A percentile compares a stretch with the other conserved stretches of the same genome.
Evolutionary conservation across 768 basidiomycete species (phyloP).

Genomic region (Cystofilobasidium capitatum): DNA sequence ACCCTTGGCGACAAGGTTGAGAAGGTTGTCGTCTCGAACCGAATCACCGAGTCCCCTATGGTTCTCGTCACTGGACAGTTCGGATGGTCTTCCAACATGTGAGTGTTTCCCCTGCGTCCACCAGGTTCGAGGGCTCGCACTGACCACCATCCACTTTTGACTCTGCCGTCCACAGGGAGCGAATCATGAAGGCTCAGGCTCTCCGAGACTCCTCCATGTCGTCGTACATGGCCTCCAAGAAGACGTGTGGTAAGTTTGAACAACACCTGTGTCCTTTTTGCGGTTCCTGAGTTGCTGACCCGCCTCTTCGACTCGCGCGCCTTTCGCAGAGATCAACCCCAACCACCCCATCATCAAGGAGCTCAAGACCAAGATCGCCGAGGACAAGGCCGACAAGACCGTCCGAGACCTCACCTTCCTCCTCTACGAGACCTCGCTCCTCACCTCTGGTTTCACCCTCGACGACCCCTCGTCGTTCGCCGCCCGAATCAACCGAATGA

Average conservation of each 20-base stretch:
- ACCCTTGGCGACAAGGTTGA: constrained; percentile 98
- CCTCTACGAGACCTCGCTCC: constrained; percentile 87
- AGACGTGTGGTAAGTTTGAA: too few relatives aligned
- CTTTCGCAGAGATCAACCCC: constrained; percentile 94
- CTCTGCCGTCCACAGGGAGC: constrained; percentile 46
- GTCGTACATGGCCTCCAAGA: constrained; percentile 97
- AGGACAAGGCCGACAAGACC: constrained; percentile 98
- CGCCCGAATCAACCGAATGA: constrained; percentile 95
- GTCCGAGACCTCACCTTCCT: constrained; percentile 93
- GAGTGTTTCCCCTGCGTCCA: constrained; percentile 40
- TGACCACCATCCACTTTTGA: neutral
- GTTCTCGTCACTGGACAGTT: constrained; percentile 98
- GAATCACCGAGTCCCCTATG: constrained; percentile 91
- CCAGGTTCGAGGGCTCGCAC: neutral
- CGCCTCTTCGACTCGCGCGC: too few relatives aligned
- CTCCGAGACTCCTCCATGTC: constrained; percentile 95
- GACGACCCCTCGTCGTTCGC: constrained; percentile 92
- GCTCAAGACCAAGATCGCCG: constrained; percentile 85
- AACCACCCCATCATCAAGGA: constrained; percentile 88
- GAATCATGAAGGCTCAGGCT: constrained; percentile 99
- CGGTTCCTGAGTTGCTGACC: too few relatives aligned
- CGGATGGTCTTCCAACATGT: constrained; percentile 99
- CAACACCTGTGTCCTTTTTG: too few relatives aligned
- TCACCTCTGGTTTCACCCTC: constrained; percentile 61
- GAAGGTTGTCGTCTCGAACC: constrained; percentile 96